Conservation (phyloP, 1,284 basidiomycete species). For the Trichosporon faecale region DNA sequence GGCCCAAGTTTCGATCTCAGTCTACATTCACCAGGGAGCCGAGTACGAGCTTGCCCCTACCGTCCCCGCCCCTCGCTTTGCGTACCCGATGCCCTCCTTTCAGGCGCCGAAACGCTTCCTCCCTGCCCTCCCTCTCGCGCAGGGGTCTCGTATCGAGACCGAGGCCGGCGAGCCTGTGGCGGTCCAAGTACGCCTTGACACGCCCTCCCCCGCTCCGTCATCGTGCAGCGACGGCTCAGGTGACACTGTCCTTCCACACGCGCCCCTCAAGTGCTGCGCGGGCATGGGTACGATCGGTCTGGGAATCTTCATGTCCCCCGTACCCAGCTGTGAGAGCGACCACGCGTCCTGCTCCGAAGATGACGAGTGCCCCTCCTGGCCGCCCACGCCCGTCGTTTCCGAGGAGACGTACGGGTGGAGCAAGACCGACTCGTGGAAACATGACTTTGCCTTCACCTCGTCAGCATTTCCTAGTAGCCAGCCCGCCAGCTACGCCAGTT, state of each 20-base stretch:
- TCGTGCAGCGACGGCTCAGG: neutral
- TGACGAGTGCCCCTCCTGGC: constrained; percentile 22
- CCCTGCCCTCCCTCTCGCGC: neutral
- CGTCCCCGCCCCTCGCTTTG: constrained; percentile 19
- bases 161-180: neutral
- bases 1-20: constrained; percentile 40
- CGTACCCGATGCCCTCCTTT: constrained; percentile 23
- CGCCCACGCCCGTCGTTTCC: constrained; percentile 21
- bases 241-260: neutral
- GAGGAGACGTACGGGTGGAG: constrained; percentile 9
- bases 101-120: constrained; percentile 1
- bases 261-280: constrained; percentile 16
- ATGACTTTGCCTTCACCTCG: constrained; percentile 5
- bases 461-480: too few species aligned
- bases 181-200: constrained; percentile 5
- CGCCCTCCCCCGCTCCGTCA: neutral
- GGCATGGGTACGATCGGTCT: constrained; percentile 21
- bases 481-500: neutral
- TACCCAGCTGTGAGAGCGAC: constrained; percentile 12
- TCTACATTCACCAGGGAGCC: constrained; percentile 38
- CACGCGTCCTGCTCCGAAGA: constrained; percentile 16
- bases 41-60: constrained; percentile 14
- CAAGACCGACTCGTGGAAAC: neutral
- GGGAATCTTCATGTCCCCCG: constrained; percentile 23
- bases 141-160: neutral